phyloP scores from a whole-genome alignment of 305 asterid genomes.

The Solanum aculeatissimum region DNA sequence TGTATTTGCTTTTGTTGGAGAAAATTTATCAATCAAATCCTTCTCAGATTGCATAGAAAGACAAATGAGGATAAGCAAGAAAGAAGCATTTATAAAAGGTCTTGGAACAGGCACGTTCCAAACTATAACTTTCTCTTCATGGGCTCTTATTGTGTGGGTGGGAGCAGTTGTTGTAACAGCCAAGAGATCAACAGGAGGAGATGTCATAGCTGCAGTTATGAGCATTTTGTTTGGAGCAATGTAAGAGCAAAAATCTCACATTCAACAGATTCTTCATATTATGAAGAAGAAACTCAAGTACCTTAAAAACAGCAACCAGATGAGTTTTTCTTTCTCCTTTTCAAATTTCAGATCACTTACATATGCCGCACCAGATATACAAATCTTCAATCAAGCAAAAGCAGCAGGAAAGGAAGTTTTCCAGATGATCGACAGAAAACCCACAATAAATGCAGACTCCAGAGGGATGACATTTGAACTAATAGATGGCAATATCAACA shows the following conservation, averaged over 20 bases:
- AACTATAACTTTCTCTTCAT: constrained; percentile 59
- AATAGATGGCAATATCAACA: constrained; percentile 47
- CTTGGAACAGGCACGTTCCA: constrained; percentile 78
- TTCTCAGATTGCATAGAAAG: constrained; percentile 53
- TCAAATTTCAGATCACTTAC: constrained; percentile 62
- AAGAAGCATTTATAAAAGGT: constrained; percentile 68
- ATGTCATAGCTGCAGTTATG: constrained; percentile 85
- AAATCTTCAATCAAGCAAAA: constrained; percentile 74
- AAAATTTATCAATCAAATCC: constrained; percentile 43
- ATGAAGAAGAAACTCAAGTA: neutral
- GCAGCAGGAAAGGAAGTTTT: constrained; percentile 83
- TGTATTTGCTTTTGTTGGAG: constrained; percentile 76
- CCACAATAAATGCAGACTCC: constrained; percentile 29
- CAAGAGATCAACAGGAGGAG: constrained; percentile 60
- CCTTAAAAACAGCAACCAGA: neutral
- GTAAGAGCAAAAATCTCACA: constrained; percentile 27
- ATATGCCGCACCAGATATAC: constrained; percentile 88
- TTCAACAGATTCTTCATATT: neutral
- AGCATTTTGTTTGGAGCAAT: constrained; percentile 88
- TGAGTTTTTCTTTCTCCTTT: neutral
- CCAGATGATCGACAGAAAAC: constrained; percentile 58
- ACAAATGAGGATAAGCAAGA: constrained; percentile 38
- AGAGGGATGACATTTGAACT: constrained; percentile 29
- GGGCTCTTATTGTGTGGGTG: constrained; percentile 84
- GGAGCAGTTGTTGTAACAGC: constrained; percentile 67